phyloP scores from a whole-genome alignment of 306 rosid genomes.

The Gastrolobium bilobum region DNA sequence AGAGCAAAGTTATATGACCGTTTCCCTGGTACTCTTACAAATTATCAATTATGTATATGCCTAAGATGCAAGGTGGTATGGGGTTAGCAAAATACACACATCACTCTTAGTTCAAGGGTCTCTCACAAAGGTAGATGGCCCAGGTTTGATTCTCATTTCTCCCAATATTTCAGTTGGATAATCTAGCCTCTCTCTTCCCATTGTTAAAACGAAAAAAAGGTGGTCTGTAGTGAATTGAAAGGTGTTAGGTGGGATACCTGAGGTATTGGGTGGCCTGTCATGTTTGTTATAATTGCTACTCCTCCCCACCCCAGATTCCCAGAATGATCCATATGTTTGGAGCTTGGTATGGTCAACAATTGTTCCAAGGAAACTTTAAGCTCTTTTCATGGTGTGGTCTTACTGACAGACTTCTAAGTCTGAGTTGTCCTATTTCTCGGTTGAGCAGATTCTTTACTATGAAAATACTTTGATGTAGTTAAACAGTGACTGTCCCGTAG shows the following conservation, averaged over 20 bases:
- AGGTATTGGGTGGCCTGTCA: background rate
- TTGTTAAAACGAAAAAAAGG: background rate
- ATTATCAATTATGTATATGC: background rate
- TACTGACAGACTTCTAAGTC: background rate
- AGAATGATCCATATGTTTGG: background rate
- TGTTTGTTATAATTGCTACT: background rate
- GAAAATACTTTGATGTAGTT: background rate
- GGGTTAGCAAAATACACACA: background rate
- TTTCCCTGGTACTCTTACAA: background rate
- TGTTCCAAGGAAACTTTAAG: background rate
- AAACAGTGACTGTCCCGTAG: background rate
- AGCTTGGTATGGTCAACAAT: background rate
- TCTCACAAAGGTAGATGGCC: background rate
- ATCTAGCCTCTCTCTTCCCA: background rate
- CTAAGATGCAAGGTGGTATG: background rate
- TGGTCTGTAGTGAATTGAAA: too few relatives aligned
- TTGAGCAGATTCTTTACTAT: background rate
- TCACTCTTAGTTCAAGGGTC: background rate
- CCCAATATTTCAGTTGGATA: background rate
- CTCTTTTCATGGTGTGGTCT: background rate
- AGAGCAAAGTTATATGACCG: background rate
- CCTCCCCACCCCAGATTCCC: background rate
- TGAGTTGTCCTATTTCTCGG: background rate
- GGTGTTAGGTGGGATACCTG: background rate
- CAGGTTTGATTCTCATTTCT: background rate